phyloP scores from a whole-genome alignment of 768 basidiomycete genomes.

The Hypholoma fasciculare region DNA sequence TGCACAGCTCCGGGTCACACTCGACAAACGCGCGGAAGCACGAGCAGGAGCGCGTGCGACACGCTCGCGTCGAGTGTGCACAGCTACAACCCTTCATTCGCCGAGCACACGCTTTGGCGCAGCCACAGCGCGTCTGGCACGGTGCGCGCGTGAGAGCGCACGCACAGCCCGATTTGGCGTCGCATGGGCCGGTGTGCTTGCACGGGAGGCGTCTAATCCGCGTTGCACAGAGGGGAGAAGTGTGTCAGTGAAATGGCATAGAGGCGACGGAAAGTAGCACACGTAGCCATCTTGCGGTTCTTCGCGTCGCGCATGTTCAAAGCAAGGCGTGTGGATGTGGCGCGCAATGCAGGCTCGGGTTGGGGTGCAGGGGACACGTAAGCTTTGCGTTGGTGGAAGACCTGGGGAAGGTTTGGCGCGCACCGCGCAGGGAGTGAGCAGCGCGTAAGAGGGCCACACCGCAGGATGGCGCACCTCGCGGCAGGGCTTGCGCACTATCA shows the following conservation, averaged over 20 bases:
- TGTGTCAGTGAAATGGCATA: neutral
- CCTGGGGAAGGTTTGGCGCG: neutral
- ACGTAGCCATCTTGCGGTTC: neutral
- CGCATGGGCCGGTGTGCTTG: conserved; percentile 57
- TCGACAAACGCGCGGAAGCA: conserved; percentile 54
- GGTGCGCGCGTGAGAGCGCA: conserved; percentile 52
- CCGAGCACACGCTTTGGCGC: conserved; percentile 50
- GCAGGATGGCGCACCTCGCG: conserved; percentile 43
- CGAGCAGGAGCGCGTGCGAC: conserved; percentile 46
- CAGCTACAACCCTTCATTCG: conserved; percentile 63
- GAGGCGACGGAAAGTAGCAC: neutral
- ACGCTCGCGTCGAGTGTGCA: conserved; percentile 27
- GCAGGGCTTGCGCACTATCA: conserved; percentile 59
- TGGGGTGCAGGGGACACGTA: neutral
- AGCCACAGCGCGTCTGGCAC: conserved; percentile 59
- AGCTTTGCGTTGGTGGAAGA: conserved; percentile 2
- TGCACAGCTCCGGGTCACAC: conserved; percentile 70
- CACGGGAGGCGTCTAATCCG: conserved; percentile 49
- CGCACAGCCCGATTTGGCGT: conserved; percentile 36
- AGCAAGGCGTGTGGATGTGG: neutral
- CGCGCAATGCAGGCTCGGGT: neutral
- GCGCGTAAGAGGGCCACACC: no score
- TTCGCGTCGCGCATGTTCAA: neutral
- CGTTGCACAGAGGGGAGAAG: no score
- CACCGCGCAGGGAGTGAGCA: no score